Conservation (phyloP, 257 asterid genomes). For the Solanum ossicruentum region DNA sequence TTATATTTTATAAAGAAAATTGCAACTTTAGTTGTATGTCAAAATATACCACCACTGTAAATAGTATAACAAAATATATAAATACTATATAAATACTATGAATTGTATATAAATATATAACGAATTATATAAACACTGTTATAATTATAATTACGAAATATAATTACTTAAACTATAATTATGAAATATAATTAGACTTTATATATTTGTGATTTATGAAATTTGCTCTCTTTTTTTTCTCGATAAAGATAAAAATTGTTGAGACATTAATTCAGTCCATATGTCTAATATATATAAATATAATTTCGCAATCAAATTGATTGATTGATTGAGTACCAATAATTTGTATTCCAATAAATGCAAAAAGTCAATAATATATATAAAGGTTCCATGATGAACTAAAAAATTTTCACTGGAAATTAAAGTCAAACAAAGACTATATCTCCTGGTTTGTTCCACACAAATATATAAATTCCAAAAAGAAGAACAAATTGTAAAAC, state of each 20-base stretch:
- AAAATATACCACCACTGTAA: too few species aligned
- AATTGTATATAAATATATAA: too few species aligned
- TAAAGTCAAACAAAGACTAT: background rate
- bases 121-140: too few species aligned
- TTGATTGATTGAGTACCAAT: background rate
- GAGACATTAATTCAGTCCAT: background rate
- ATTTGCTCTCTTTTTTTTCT: background rate
- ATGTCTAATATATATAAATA: background rate
- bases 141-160: too few species aligned
- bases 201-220: too few species aligned
- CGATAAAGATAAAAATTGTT: background rate
- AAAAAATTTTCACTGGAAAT: background rate
- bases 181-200: too few species aligned
- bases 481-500: background rate
- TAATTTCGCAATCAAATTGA: background rate
- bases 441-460: background rate
- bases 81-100: too few species aligned
- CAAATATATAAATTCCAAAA: background rate
- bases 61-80: too few species aligned
- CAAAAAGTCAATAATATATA: too few species aligned
- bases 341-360: background rate
- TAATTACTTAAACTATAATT: too few species aligned
- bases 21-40: background rate
- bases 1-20: background rate
- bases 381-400: background rate